These are phyloP conservation scores for Alternaria alternata DNA, from an alignment of 2,329 filamentous ascomycete species.

Conservation along the genomic window DNA sequence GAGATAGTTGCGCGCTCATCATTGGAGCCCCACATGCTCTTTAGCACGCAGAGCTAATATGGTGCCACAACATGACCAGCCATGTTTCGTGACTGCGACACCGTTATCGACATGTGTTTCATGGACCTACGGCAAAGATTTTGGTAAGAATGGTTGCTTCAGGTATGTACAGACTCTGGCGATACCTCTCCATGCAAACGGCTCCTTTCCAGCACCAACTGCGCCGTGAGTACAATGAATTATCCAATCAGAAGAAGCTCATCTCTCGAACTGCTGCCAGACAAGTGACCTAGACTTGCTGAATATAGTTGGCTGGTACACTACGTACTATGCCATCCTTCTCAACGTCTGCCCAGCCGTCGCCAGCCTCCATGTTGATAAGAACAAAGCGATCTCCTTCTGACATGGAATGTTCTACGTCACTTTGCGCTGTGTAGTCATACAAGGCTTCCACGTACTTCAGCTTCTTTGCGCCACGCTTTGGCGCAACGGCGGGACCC, in stretches of 20 bases:
- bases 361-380: slow-evolving; percentile 84
- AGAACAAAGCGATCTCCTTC: slow-evolving; percentile 94
- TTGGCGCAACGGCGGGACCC: slow-evolving; percentile 89
- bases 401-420: slow-evolving; percentile 86
- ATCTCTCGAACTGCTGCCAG: slow-evolving; percentile 22
- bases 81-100: slow-evolving; percentile 1
- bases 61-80: slow-evolving; percentile 16
- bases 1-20: neutral
- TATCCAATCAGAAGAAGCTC: slow-evolving; percentile 12
- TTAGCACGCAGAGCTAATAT: slow-evolving; percentile 8
- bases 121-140: neutral
- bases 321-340: slow-evolving; percentile 85
- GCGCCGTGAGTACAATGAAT: neutral
- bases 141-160: neutral
- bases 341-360: slow-evolving; percentile 98
- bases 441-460: slow-evolving; percentile 94
- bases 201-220: neutral
- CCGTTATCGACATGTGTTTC: neutral
- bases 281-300: slow-evolving; percentile 65
- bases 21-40: slow-evolving; percentile 14
- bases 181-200: neutral
- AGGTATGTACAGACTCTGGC: slow-evolving; percentile 16
- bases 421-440: slow-evolving; percentile 85
- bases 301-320: slow-evolving; percentile 93
- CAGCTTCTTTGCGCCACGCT: slow-evolving; percentile 89